Base-by-base conservation (phyloP, 495 filamentous ascomycete genomes). In the Aspergillus carlsbadensis region DNA sequence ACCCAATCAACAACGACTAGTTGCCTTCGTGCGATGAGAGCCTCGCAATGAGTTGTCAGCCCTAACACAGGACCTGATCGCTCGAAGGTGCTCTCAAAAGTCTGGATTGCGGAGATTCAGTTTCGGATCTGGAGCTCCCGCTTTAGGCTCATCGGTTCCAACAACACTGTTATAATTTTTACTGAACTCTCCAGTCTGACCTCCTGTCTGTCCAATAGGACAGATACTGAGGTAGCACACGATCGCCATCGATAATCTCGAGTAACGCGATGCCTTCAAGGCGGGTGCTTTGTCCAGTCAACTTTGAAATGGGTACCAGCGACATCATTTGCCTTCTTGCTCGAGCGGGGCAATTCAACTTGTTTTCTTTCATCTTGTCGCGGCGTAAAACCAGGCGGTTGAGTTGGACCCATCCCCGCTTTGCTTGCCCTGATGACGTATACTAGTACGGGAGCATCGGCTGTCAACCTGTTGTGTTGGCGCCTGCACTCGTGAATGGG, bases 371-470 rank as follows among this genome's bases (percentile, higher is more conserved):
- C 14, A 45, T 31, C 4, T 14, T 3, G 14, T 50, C 34, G 47
- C 34, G 47, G 46, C 33, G 47, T 39, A 50, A 39, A 24, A 8
- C 26, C 26, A 29, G 26, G 26, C 26, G 26, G 26, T 29, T 29
- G 26, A 29, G 26, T 10, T 26, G 22, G 22, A 5, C 41, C 18
- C 42, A 45, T 29, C 42, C 22, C 42, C 21, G 42, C 42, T 21
- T 13, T 11, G 22, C 42, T 24, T 15, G 18, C 33, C 4, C 34
- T 50, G 47, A 50, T 50, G 47, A 50, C 47, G 47, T 50, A 50
- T 20, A 10, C 13, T 34, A 6, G 33, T n/a, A n/a, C n/a, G n/a
- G n/a, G n/a, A n/a, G n/a, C 3, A 29, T 29, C 26, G 26, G 26
- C 26, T 3, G 26, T 29, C 8, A 29, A 8, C 26, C 18, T 50